Evolutionary conservation across 2,329 filamentous ascomycete genomes (phyloP).

Genomic region (Colletotrichum echinochloae): DNA sequence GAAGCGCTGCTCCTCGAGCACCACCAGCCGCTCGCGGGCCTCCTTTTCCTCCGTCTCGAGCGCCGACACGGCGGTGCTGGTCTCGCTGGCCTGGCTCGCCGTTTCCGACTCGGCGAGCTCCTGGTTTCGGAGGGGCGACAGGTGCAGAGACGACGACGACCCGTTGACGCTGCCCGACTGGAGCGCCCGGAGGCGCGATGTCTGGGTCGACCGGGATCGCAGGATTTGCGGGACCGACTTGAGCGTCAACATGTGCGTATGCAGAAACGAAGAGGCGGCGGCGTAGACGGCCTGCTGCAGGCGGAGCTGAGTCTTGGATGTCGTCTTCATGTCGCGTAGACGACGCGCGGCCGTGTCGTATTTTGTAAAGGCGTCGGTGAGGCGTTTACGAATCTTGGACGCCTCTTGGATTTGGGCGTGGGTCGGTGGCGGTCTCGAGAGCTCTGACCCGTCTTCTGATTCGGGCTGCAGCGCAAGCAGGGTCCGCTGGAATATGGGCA

Average conservation of each 20-base stretch:
- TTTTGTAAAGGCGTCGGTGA: constrained; percentile 90
- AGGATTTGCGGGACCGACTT: constrained; percentile 79
- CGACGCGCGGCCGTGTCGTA: constrained; percentile 86
- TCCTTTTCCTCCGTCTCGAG: constrained; percentile 88
- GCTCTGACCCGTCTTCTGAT: constrained; percentile 49
- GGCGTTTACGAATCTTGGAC: constrained; percentile 86
- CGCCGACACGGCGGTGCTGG: constrained; percentile 65
- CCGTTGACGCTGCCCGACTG: constrained; percentile 50
- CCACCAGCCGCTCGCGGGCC: constrained; percentile 80
- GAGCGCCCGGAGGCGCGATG: constrained; percentile 47
- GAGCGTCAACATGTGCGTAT: constrained; percentile 90
- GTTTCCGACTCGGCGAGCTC: constrained; percentile 61
- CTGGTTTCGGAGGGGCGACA: constrained; percentile 61
- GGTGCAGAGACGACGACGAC: constrained; percentile 50
- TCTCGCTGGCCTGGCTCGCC: constrained; percentile 63
- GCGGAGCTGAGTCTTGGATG: constrained; percentile 77
- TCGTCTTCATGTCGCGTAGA: constrained; percentile 81
- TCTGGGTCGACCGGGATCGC: constrained; percentile 53
- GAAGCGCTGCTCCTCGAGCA: constrained; percentile 92
- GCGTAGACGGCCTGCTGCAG: constrained; percentile 87
- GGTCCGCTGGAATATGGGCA: constrained; percentile 86
- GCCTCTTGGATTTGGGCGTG: constrained; percentile 84
- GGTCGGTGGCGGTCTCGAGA: constrained; percentile 59
- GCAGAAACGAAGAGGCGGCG: constrained; percentile 84
- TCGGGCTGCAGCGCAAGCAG: constrained; percentile 76